Evolutionary conservation across 2,329 filamentous ascomycete genomes (phyloP).

Genomic region (Cladosporium sp.): DNA sequence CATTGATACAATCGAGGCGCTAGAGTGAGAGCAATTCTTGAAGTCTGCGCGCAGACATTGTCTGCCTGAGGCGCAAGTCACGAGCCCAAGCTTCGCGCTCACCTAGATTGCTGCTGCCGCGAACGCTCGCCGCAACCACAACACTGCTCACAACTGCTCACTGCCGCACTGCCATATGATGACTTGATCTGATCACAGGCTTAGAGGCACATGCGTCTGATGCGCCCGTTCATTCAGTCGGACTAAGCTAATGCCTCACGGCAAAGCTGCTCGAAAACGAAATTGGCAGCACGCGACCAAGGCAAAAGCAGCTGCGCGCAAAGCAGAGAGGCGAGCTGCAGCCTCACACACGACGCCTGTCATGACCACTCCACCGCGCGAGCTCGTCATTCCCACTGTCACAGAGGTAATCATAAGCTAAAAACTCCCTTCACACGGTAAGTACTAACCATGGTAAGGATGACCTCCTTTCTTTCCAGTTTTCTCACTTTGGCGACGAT

Average conservation of each 20-base stretch:
- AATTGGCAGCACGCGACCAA: conserved; percentile 11
- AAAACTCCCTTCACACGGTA: conserved; percentile 18
- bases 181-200: too few species aligned
- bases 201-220: not conserved
- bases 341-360: not conserved
- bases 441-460: conserved; percentile 36
- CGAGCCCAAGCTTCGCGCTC: too few species aligned
- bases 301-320: conserved; percentile 14
- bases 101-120: too few species aligned
- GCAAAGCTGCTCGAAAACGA: conserved; percentile 8
- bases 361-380: not conserved
- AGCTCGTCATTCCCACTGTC: conserved; percentile 18
- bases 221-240: not conserved
- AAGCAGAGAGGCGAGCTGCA: conserved; percentile 15
- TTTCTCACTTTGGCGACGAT: conserved; percentile 40
- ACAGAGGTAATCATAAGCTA: conserved; percentile 28
- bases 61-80: too few species aligned
- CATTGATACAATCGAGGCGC: not conserved
- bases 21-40: not conserved
- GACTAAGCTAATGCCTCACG: conserved; percentile 9
- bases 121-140: not conserved
- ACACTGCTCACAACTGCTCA: not conserved
- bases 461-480: conserved; percentile 41
- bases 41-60: too few species aligned
- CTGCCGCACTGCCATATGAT: not conserved